Evolutionary conservation across 441 rosid species (phyloP).

Genomic region (Hura crepitans): DNA sequence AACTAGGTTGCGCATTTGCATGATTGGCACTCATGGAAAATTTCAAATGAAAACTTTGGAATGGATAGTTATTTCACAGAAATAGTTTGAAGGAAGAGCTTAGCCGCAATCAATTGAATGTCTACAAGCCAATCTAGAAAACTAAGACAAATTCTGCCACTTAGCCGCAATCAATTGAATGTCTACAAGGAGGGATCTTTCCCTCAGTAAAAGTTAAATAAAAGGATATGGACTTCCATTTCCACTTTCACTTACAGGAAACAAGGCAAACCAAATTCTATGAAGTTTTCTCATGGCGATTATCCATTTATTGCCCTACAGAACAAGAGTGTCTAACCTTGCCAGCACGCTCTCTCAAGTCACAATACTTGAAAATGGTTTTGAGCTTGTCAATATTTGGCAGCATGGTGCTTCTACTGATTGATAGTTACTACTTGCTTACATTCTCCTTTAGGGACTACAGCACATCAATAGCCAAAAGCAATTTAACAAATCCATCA

Average conservation of each 20-base stretch:
- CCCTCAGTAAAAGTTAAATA: not conserved
- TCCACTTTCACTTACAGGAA: not conserved
- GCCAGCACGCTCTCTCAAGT: not conserved
- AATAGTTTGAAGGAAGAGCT: not conserved
- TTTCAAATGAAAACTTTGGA: not conserved
- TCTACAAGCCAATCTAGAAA: not conserved
- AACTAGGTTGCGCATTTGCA: too few relatives aligned
- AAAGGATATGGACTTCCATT: not conserved
- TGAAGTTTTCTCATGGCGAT: not conserved
- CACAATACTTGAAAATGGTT: not conserved
- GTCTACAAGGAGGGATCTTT: not conserved
- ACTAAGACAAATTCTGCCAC: too few relatives aligned
- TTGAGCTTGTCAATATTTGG: not conserved
- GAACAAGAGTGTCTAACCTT: not conserved
- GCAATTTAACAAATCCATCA: not conserved
- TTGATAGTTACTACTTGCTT: not conserved
- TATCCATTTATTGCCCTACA: not conserved
- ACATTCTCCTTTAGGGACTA: not conserved
- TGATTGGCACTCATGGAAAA: too few relatives aligned
- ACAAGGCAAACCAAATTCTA: not conserved
- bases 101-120: not conserved
- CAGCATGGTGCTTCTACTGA: not conserved
- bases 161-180: not conserved
- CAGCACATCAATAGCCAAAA: not conserved
- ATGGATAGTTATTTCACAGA: not conserved